phyloP scores from a whole-genome alignment of 108 stramenopile species.

The Phaeodactylum tricornutum region DNA sequence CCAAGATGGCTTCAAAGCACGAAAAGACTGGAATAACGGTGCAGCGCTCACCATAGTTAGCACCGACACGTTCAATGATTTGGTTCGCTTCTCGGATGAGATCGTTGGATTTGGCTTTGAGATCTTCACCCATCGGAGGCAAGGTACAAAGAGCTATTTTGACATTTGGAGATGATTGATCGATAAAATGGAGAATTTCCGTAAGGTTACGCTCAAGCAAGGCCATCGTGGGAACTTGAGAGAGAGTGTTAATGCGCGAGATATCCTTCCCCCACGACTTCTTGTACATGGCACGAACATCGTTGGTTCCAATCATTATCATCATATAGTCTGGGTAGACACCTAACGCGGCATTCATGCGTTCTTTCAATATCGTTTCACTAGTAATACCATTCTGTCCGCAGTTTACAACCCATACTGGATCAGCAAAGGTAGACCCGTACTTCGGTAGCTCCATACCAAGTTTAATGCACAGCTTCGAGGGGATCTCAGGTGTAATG shows the following conservation, averaged over 20 bases:
- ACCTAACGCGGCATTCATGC: slow-evolving; percentile 8
- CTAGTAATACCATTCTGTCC: slow-evolving; percentile 16
- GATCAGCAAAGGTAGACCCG: slow-evolving; percentile 1
- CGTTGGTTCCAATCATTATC: slow-evolving; percentile 26
- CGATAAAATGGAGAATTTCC: slow-evolving; percentile 5
- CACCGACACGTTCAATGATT: slow-evolving; percentile 6
- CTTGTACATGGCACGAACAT: slow-evolving; percentile 9
- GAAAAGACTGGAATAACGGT: slow-evolving; percentile 3
- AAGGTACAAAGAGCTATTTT: slow-evolving; percentile 23
- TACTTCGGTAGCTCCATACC: slow-evolving; percentile 2
- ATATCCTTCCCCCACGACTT: slow-evolving; percentile 2
- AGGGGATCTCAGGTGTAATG: slow-evolving; percentile 3
- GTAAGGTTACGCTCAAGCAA: slow-evolving; percentile 6
- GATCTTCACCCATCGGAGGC: slow-evolving; percentile 27
- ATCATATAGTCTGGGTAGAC: slow-evolving; percentile 19
- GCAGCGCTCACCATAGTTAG: background rate
- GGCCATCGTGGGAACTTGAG: slow-evolving; percentile 13
- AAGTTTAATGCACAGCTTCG: background rate
- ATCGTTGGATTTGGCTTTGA: slow-evolving; percentile 2
- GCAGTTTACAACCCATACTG: slow-evolving; percentile 14
- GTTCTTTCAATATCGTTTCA: slow-evolving; percentile 11
- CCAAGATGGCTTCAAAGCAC: slow-evolving; percentile 7
- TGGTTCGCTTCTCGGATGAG: slow-evolving; percentile 8
- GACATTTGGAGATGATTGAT: background rate
- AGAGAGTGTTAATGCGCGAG: slow-evolving; percentile 7